Conservation (phyloP, 768 basidiomycete species). For the Vararia minispora region DNA sequence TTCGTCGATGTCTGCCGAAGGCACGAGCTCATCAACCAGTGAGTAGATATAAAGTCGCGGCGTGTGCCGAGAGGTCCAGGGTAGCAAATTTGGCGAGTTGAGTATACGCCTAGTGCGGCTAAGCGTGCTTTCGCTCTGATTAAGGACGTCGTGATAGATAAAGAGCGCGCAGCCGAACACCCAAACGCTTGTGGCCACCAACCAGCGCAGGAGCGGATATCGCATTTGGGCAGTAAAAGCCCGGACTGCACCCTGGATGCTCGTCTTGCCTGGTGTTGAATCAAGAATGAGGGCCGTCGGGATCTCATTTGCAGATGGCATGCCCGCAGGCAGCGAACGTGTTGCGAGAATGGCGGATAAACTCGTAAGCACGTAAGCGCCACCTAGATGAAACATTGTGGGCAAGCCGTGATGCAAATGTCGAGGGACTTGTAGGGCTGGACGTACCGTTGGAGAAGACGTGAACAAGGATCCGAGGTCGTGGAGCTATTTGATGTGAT, state of each 20-base stretch:
- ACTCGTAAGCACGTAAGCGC: background rate
- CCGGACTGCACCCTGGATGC: background rate
- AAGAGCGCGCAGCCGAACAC: background rate
- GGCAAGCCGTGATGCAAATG: background rate
- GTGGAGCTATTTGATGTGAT: too few relatives aligned
- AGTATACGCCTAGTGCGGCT: background rate
- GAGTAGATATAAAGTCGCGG: slow-evolving; percentile 28
- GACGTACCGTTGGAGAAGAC: slow-evolving; percentile 11
- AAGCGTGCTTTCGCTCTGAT: slow-evolving; percentile 2
- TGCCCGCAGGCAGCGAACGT: background rate
- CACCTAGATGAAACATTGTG: slow-evolving; percentile 1
- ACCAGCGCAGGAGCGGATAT: slow-evolving; percentile 2
- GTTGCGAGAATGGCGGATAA: slow-evolving; percentile 1
- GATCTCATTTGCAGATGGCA: background rate
- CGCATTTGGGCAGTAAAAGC: slow-evolving; percentile 11
- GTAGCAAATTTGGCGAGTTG: slow-evolving; percentile 18
- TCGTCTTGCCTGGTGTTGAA: slow-evolving; percentile 9
- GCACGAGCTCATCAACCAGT: slow-evolving; percentile 20
- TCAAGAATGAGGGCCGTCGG: slow-evolving; percentile 13
- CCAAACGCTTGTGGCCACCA: background rate
- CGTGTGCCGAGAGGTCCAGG: slow-evolving; percentile 21
- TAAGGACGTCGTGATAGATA: background rate
- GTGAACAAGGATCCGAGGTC: slow-evolving; percentile 5
- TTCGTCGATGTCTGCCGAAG: slow-evolving; percentile 17
- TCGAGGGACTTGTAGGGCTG: background rate